Evolutionary conservation across 192 early-diverging fungal genomes (phyloP).

Genomic region (Geosiphon pyriformis): DNA sequence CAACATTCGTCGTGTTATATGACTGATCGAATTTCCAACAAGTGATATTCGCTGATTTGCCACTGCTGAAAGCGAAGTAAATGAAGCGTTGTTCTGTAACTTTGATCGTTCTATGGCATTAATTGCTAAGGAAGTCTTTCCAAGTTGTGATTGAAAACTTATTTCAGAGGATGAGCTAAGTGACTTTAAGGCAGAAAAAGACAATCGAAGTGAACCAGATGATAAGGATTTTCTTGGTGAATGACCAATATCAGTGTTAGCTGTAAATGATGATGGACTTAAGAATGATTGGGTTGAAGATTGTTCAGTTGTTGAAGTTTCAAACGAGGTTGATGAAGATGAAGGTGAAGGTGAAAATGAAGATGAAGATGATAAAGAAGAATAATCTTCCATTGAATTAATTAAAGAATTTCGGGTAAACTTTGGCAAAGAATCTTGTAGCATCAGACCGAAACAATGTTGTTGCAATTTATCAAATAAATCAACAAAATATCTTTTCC

Average conservation of each 20-base stretch:
- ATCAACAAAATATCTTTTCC: neutral
- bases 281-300: neutral
- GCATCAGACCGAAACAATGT: conserved; percentile 25
- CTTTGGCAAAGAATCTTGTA: conserved; percentile 27
- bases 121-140: too few species aligned
- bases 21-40: conserved; percentile 1
- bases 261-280: neutral
- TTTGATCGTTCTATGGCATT: too few species aligned
- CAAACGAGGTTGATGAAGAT: neutral
- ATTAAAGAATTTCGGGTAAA: conserved; percentile 15
- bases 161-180: neutral
- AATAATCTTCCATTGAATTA: neutral
- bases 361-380: neutral
- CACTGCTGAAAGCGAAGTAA: neutral
- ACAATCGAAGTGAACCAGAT: conserved; percentile 10
- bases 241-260: conserved; percentile 1
- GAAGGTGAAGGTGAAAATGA: neutral
- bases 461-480: conserved; percentile 26
- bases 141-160: too few species aligned
- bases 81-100: too few species aligned
- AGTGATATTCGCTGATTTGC: conserved; percentile 9
- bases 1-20: conserved; percentile 12
- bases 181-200: neutral
- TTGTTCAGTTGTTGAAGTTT: neutral
- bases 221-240: conserved; percentile 6